A percentile compares a stretch with the other conserved stretches of the same genome.
Evolutionary conservation across 164 flowering plant genomes (phyloP).

Genomic region (Aristolochia fimbriata): DNA sequence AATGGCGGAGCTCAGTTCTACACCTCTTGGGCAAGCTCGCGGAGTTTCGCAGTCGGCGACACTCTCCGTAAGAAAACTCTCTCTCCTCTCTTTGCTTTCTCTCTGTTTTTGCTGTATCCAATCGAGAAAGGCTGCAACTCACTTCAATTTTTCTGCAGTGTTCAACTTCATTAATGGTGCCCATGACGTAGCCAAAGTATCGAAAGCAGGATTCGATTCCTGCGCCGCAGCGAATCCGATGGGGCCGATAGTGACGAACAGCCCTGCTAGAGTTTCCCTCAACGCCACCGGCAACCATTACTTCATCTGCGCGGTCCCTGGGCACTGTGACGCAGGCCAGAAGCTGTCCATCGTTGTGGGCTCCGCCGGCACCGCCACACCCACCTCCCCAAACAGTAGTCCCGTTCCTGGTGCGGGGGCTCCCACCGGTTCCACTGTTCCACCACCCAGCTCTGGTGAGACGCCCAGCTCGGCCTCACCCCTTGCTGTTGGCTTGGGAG

Average conservation of each 20-base stretch:
- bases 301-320: conserved; percentile 21
- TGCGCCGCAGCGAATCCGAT: conserved; percentile 15
- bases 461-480: conserved; percentile 20
- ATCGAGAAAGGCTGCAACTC: background rate
- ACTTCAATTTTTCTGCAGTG: conserved; percentile 6
- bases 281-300: conserved; percentile 15
- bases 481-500: conserved; percentile 4
- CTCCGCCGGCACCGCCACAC: conserved; percentile 2
- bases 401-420: background rate
- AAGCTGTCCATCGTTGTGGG: conserved; percentile 9
- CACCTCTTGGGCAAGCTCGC: conserved; percentile 10
- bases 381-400: no score
- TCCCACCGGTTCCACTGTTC: conserved; percentile 2
- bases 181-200: conserved; percentile 24
- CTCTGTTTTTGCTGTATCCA: no score
- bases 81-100: background rate
- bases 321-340: conserved; percentile 20
- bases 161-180: conserved; percentile 19
- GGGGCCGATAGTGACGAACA: background rate
- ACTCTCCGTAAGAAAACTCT: conserved; percentile 14
- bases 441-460: background rate
- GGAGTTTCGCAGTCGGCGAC: conserved; percentile 14
- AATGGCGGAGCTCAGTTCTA: conserved; percentile 1
- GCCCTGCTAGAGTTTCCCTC: conserved; percentile 18
- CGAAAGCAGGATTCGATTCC: conserved; percentile 15